Evolutionary conservation across 805 yeast genomes (phyloP), one percentile per base, ranked within the genome.

Genomic region (Nakazawaea populi): DNA sequence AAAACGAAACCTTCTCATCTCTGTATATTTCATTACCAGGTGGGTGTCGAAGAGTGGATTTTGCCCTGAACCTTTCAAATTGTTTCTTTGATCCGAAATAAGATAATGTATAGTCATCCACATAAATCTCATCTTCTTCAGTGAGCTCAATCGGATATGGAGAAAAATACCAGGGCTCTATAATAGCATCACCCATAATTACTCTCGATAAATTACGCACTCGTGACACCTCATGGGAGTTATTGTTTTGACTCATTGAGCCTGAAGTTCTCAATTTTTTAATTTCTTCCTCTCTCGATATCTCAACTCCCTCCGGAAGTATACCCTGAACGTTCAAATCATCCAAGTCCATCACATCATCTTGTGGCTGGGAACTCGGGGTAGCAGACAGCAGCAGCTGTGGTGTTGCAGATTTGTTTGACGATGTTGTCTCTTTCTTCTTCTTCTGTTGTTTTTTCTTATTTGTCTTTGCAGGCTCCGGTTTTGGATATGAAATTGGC

Each of bases 131-230:
- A 64, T 92, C 98, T 56, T 86, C 94, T 60, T 94, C 98, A 0
- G 97, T 89, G 51, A 90, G 76, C 64, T 94, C 99, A 12, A 89
- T 76, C 0, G 99, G 99, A 65, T 94, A 94, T 1, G 99, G 98
- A 1, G 96, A 87, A 62, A 94, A 94, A 68, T 94, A 94, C 99
- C 99, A 94, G 2, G 99, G 99, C 65, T 94, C 99, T 48, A 94
- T 89, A 58, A 87, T 87, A 66, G 83, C 89, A 55, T 85, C 86
- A 1, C 99, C 99, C 69, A 94, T 81, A 4, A 89, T 85, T 5
- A 94, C 80, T 49, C 80, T 77, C 44, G 79, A 74, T 55, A 94
- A 74, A 63, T 94, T 94, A 58, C 98, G 78, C 44, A 94, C 97
- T 51, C 94, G 76, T 0, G 98, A 90, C 28, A 92, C 87, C 62